Evolutionary conservation across 1,284 basidiomycete genomes (phyloP), one percentile per base, ranked within the genome.

Genomic region (Ceratobasidium theobromae): DNA sequence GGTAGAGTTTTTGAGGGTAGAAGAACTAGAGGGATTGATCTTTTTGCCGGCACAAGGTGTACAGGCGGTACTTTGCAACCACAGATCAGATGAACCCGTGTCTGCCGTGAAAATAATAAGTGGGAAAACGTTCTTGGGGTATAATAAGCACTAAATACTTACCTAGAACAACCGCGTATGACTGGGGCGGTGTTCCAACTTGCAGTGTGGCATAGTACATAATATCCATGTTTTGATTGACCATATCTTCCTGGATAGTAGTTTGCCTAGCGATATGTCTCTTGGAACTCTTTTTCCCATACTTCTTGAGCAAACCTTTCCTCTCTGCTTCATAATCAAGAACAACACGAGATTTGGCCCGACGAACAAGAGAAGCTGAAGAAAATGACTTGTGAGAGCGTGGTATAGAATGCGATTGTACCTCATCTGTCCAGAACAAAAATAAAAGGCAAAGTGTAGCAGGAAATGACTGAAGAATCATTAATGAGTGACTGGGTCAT

Each of bases 1-100:
- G n/a, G 78, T 77, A 6, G 77, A 69, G 69, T 84, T 82, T 6
- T 74, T 72, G 72, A 83, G 88, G 0, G 83, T 78, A 0, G 84
- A 84, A 0, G 87, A 89, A 0, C 71, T 67, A 8, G 76, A 68
- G 0, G 82, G 67, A 68, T 84, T 73, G 72, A 84, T 88, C 25
- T 40, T 51, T 51, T 41, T 65, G 49, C 60, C 60, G 30, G 60
- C 53, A 51, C 60, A 65, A 8, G 49, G 46, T 3, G 51, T 35
- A 33, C 60, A 65, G 21, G 21, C 21, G 40, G 41, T 16, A 18
- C 60, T 65, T 38, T 65, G 60, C 12, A 69, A 46, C 68, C 68
- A 69, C 38, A 69, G 43, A 32, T 69, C 68, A 27, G 68, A 67
- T 8, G 60, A 65, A 5, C 68, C 68, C 27, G 68, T 69, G 46